Percentiles rank a stretch among this genome's conserved stretches.
These are phyloP conservation scores for Candida quercuum DNA, from an alignment of 805 yeast genomes.

Conservation along the genomic window DNA sequence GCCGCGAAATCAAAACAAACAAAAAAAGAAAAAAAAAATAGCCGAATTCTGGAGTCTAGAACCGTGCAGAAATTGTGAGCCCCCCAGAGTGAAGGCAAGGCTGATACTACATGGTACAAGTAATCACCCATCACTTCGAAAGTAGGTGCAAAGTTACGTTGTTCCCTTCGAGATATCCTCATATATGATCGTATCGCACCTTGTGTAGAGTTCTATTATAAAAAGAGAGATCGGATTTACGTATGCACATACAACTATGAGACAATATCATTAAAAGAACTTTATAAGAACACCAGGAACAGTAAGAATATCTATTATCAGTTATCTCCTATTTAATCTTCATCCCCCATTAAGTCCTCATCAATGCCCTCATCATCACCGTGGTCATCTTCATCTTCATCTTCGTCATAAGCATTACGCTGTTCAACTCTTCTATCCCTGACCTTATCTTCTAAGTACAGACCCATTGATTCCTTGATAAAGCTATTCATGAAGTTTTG, in stretches of 20 bases:
- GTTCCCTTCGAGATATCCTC: too few species aligned
- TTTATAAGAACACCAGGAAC: too few species aligned
- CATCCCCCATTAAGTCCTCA: not conserved
- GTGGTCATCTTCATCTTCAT: not conserved
- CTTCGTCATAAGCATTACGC: not conserved
- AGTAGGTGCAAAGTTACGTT: too few species aligned
- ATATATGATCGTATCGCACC: too few species aligned
- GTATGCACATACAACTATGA: too few species aligned
- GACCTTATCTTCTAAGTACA: constrained; percentile 6
- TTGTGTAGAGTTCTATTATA: too few species aligned
- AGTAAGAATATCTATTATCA: too few species aligned
- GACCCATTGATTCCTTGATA: constrained; percentile 13
- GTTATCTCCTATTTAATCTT: not conserved
- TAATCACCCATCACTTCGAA: too few species aligned
- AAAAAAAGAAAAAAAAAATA: not conserved
- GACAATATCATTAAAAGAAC: too few species aligned
- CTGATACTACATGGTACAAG: not conserved
- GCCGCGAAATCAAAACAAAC: not conserved
- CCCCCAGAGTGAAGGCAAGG: not conserved
- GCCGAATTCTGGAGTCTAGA: too few species aligned
- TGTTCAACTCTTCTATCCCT: not conserved
- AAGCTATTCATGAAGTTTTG: constrained; percentile 13
- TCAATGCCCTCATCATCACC: not conserved
- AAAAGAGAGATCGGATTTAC: too few species aligned
- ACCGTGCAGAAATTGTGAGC: too few species aligned